Conservation (phyloP, 345 rosid genomes). For the Arabis alpina region DNA sequence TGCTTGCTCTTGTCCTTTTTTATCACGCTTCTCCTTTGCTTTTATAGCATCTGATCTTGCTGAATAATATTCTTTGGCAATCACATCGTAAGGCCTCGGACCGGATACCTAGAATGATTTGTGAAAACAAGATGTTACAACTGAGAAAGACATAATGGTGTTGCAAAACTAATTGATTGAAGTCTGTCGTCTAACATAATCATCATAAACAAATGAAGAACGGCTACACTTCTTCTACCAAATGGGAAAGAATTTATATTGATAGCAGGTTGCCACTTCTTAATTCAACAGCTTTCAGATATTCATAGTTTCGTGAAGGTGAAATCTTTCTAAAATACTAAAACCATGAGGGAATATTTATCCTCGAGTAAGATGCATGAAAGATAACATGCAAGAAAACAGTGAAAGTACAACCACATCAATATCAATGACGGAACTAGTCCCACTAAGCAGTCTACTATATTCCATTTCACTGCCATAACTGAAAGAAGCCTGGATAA, state of each 20-base stretch:
- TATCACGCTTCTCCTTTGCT: slow-evolving; percentile 79
- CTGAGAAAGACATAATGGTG: slow-evolving; percentile 4
- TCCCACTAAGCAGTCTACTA: slow-evolving; percentile 14
- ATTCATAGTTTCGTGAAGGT: slow-evolving; percentile 18
- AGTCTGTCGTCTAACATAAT: slow-evolving; percentile 8
- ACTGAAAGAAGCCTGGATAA: slow-evolving; percentile 4
- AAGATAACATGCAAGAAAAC: slow-evolving; percentile 10
- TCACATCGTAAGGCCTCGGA: slow-evolving; percentile 70
- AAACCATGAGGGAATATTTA: neutral
- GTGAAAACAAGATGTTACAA: slow-evolving; percentile 19
- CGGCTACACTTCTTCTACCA: slow-evolving; percentile 16
- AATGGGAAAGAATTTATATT: slow-evolving; percentile 7
- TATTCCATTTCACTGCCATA: neutral
- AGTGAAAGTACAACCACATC: neutral
- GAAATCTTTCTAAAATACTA: neutral
- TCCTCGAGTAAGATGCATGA: neutral
- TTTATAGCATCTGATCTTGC: slow-evolving; percentile 75
- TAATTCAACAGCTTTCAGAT: slow-evolving; percentile 12
- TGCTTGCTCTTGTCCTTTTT: slow-evolving; percentile 69
- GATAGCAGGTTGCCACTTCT: neutral
- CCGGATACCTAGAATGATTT: slow-evolving; percentile 50
- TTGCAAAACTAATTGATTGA: slow-evolving; percentile 15
- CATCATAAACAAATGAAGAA: slow-evolving; percentile 21
- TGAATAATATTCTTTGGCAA: slow-evolving; percentile 65
- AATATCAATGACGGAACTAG: slow-evolving; percentile 6